These are phyloP conservation scores for Lactarius quietus DNA, from an alignment of 768 basidiomycete species.

Conservation along the genomic window DNA sequence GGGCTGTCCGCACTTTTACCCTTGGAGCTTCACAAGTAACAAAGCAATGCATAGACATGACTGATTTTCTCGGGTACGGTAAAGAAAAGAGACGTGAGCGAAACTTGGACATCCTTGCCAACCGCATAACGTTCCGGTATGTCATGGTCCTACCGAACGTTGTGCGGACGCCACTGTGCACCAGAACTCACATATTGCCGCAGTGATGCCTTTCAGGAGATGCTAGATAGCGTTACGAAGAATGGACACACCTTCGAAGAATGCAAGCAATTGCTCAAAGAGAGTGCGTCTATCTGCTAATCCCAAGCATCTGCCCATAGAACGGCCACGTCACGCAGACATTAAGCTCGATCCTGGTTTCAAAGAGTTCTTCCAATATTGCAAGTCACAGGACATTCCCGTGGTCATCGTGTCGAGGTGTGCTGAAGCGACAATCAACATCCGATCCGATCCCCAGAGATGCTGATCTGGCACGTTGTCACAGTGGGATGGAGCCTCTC, in stretches of 20 bases:
- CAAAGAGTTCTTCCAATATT: conserved; percentile 82
- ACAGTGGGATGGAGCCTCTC: conserved; percentile 88
- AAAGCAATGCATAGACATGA: conserved; percentile 55
- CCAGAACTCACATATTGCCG: neutral
- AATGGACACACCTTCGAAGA: conserved; percentile 82
- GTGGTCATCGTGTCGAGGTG: conserved; percentile 92
- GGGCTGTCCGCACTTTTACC: conserved; percentile 29
- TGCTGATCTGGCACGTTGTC: neutral
- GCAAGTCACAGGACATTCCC: conserved; percentile 75
- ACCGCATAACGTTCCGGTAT: conserved; percentile 65
- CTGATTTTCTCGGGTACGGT: conserved; percentile 89
- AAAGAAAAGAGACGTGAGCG: conserved; percentile 64
- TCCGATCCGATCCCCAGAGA: neutral
- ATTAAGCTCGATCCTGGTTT: conserved; percentile 88
- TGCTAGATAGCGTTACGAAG: conserved; percentile 74
- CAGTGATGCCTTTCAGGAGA: conserved; percentile 85
- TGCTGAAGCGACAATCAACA: neutral
- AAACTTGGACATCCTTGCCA: conserved; percentile 70
- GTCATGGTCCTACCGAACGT: no score
- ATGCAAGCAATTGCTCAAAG: conserved; percentile 70
- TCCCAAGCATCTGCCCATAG: neutral
- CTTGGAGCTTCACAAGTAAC: neutral
- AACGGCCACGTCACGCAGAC: conserved; percentile 42
- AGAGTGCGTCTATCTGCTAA: conserved; percentile 48
- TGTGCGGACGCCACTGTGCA: neutral